Evolutionary conservation across 306 rosid genomes (phyloP).

Genomic region (Dalbergia cochinchinensis): DNA sequence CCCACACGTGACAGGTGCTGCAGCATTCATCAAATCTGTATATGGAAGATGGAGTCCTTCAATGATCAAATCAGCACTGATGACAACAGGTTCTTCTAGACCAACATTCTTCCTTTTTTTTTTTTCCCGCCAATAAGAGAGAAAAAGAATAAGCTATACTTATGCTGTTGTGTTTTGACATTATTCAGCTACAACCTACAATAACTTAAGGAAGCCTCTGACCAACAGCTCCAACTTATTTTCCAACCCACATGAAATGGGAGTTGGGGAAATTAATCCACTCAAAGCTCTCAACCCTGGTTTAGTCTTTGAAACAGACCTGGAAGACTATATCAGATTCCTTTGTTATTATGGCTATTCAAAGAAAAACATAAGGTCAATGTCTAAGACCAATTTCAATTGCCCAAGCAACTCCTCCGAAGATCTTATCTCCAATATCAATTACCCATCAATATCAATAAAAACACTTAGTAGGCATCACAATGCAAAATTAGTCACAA

Average conservation of each 20-base stretch:
- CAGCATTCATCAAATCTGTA: constrained; percentile 77
- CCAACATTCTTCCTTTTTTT: constrained; percentile 5
- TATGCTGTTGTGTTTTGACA: constrained; percentile 25
- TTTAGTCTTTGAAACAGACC: constrained; percentile 71
- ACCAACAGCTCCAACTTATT: constrained; percentile 70
- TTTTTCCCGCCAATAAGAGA: neutral
- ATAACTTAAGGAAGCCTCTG: constrained; percentile 73
- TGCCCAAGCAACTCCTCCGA: constrained; percentile 73
- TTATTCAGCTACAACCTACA: constrained; percentile 71
- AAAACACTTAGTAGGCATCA: constrained; percentile 56
- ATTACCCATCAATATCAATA: constrained; percentile 92
- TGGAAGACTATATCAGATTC: constrained; percentile 69
- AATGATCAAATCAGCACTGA: constrained; percentile 89
- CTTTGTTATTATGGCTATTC: constrained; percentile 83
- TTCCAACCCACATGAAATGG: constrained; percentile 81
- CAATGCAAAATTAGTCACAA: constrained; percentile 54
- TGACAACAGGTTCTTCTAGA: constrained; percentile 85
- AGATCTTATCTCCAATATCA: constrained; percentile 77
- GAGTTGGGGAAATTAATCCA: constrained; percentile 91
- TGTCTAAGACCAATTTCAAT: constrained; percentile 66
- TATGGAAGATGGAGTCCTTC: constrained; percentile 79
- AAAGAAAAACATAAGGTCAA: constrained; percentile 61
- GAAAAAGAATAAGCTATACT: neutral
- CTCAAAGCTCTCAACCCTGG: constrained; percentile 84
- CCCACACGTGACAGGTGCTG: constrained; percentile 95